Base-by-base conservation (phyloP, 257 asterid genomes). In the Plantago major region DNA sequence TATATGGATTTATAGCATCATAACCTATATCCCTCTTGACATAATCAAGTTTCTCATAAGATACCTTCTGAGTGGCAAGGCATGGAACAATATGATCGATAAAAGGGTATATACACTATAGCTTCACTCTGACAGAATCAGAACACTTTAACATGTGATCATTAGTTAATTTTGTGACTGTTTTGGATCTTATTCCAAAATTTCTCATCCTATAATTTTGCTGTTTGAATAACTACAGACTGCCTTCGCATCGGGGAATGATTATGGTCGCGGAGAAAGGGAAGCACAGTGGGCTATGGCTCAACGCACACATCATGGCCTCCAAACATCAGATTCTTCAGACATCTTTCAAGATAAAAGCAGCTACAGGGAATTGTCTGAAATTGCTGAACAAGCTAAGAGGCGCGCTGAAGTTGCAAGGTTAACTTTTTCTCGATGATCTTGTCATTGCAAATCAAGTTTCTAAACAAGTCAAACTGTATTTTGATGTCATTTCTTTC, bases 401-500 rank as follows among this genome's bases (percentile, higher is more conserved):
- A 74, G 67, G 13, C 85, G 88, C 0, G 88, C 85, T 19, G 85
- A 82, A 61, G 81, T 82, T 10, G 84, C 84, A 30, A 73, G 84
- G 83, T 77, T 49, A 8, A 1, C 11, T 19, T 26, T 1, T 30
- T 17, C 38, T 28, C 1, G 22, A 40, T 22, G 52, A 42, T 1
- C 13, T 11, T 10, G 26, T 42, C 13, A 1, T 59, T n/a, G 6
- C 26, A 9, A 5, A 6, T 42, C 15, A 22, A 5, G 11, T 58
- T 22, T 40, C 9, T 58, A 11, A 17, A 28, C 43, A n/a, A 26
- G 48, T 30, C 7, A 10, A 9, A 18, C 42, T 60, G 6, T 37
- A 15, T 46, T 1, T 18, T 52, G 62, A 15, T 30, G 53, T 1
- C 22, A 26, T 14, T 69, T 9, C 26, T 50, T n/a, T 56, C 47